Conservation (phyloP, 2,329 filamentous ascomycete genomes). For the Talaromyces sp. region DNA sequence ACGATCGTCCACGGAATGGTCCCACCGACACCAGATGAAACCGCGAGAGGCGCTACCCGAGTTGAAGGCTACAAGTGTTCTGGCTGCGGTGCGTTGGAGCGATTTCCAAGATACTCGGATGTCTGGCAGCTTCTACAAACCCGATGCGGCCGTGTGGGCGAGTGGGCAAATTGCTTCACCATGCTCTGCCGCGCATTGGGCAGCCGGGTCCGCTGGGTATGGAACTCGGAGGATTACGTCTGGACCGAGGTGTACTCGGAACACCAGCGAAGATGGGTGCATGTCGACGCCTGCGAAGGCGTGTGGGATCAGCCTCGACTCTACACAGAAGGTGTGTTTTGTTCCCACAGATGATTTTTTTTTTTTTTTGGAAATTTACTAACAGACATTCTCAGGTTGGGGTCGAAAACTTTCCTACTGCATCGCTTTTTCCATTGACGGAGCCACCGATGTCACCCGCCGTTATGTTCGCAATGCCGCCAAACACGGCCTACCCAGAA, state of each 20-base stretch:
- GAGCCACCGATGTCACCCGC: constrained; percentile 63
- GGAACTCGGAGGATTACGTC: constrained; percentile 95
- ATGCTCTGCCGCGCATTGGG: constrained; percentile 95
- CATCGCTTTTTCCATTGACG: constrained; percentile 92
- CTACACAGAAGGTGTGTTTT: constrained; percentile 69
- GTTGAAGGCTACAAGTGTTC: constrained; percentile 87
- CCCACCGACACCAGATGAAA: constrained; percentile 81
- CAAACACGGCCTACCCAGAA: constrained; percentile 66
- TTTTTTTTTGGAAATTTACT: background rate
- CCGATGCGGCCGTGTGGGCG: constrained; percentile 77
- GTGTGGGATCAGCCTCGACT: constrained; percentile 91
- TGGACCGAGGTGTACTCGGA: constrained; percentile 98
- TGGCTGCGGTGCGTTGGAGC: constrained; percentile 72
- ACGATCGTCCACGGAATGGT: constrained; percentile 81
- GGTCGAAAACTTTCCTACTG: constrained; percentile 95
- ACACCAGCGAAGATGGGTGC: constrained; percentile 90
- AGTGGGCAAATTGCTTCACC: constrained; percentile 98
- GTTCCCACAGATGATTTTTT: background rate
- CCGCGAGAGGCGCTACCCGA: constrained; percentile 76
- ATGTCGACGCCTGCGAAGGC: constrained; percentile 91
- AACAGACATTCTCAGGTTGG: constrained; percentile 58
- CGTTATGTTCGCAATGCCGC: constrained; percentile 55
- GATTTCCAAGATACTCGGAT: constrained; percentile 91
- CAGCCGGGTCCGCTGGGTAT: constrained; percentile 90
- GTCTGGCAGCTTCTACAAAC: constrained; percentile 90